phyloP scores from a whole-genome alignment of 352 stramenopile species.

The Elongisporangium anandrum region DNA sequence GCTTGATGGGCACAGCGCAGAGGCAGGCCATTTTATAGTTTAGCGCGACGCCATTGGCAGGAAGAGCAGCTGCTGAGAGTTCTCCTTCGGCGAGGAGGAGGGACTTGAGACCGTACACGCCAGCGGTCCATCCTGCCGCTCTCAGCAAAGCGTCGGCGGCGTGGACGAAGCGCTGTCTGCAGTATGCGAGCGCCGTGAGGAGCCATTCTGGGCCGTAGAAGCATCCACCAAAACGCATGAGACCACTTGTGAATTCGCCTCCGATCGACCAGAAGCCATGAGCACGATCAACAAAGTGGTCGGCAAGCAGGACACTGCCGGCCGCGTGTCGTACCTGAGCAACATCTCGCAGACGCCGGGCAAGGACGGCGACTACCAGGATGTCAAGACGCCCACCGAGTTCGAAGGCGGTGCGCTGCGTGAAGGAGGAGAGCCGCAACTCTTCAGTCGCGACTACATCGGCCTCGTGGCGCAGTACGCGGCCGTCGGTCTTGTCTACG shows the following conservation, averaged over 20 bases:
- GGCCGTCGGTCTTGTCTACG: slow-evolving; percentile 40
- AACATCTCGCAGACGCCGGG: neutral
- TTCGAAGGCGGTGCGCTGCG: slow-evolving; percentile 34
- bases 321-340: slow-evolving; percentile 1
- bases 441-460: slow-evolving; percentile 33
- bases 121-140: neutral
- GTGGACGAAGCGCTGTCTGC: neutral
- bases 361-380: neutral
- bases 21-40: neutral
- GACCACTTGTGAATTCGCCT: neutral
- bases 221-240: neutral
- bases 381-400: neutral
- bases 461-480: slow-evolving; percentile 49
- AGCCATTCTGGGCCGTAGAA: neutral
- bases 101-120: neutral
- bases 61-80: neutral
- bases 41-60: neutral
- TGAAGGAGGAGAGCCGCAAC: slow-evolving; percentile 24
- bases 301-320: neutral
- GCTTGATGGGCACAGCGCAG: neutral
- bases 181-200: neutral
- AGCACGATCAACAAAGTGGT: neutral
- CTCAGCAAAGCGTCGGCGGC: neutral
- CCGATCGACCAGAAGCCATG: neutral
- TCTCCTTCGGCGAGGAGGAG: neutral